phyloP scores from a whole-genome alignment of 176 grass and related monocot species.

The Tuctoria greenei region DNA sequence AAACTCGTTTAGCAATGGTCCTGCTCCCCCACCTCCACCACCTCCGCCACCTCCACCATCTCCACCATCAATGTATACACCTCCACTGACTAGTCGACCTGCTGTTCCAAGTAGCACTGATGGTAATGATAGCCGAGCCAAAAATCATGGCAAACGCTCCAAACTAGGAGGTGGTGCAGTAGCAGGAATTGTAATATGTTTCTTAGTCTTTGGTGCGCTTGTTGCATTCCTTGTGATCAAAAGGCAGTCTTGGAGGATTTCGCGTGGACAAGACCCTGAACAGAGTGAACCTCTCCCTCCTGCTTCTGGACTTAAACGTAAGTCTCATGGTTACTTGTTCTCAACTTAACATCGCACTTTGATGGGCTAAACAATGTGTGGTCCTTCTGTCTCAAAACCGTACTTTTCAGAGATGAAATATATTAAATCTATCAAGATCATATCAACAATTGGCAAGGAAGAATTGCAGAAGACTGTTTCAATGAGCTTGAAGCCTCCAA shows the following conservation, averaged over 20 bases:
- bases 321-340: neutral
- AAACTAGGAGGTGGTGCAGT: slow-evolving; percentile 67
- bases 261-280: slow-evolving; percentile 45
- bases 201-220: slow-evolving; percentile 54
- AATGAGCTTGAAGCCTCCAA: slow-evolving; percentile 84
- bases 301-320: slow-evolving; percentile 58
- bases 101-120: slow-evolving; percentile 29
- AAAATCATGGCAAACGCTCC: slow-evolving; percentile 38
- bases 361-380: neutral
- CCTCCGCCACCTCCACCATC: slow-evolving; percentile 49
- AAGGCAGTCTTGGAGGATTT: slow-evolving; percentile 51
- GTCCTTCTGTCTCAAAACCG: neutral
- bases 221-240: slow-evolving; percentile 66
- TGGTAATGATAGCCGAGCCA: slow-evolving; percentile 17
- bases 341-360: too few species aligned
- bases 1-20: slow-evolving; percentile 69
- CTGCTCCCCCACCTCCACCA: slow-evolving; percentile 77
- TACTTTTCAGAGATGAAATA: slow-evolving; percentile 64
- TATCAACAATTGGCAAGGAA: slow-evolving; percentile 50
- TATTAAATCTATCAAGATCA: slow-evolving; percentile 66
- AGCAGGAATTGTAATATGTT: slow-evolving; percentile 85
- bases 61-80: slow-evolving; percentile 37
- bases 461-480: slow-evolving; percentile 58
- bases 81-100: slow-evolving; percentile 32
- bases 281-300: slow-evolving; percentile 71